Evolutionary conservation across 164 flowering plant genomes (phyloP).

Genomic region (Cinnamomum chago): DNA sequence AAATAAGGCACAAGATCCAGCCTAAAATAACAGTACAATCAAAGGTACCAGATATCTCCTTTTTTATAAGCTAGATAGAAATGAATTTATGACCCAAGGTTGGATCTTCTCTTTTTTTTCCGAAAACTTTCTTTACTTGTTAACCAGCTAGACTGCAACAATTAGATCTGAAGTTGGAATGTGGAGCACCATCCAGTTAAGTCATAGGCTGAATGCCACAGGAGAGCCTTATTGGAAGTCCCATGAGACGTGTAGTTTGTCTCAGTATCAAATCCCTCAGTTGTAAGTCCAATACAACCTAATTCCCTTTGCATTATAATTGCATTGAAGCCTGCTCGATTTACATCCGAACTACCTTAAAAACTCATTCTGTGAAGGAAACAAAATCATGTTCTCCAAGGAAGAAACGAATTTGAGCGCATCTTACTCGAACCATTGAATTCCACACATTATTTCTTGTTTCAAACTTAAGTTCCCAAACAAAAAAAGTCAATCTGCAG

Average conservation of each 20-base stretch:
- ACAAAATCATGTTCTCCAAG: not conserved
- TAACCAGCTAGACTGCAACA: too few species aligned
- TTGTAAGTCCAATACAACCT: not conserved
- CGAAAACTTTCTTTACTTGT: too few species aligned
- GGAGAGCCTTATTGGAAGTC: too few species aligned
- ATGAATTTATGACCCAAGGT: not conserved
- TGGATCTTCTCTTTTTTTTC: too few species aligned
- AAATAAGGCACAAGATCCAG: not conserved
- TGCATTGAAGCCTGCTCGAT: not conserved
- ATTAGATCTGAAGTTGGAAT: not conserved
- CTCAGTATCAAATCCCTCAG: not conserved
- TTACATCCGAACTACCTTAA: not conserved
- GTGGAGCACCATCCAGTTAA: not conserved
- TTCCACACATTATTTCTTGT: not conserved
- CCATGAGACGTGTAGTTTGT: too few species aligned
- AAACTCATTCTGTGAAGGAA: not conserved
- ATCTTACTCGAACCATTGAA: not conserved
- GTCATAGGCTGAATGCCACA: too few species aligned
- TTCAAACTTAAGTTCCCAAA: too few species aligned
- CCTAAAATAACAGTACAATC: not conserved
- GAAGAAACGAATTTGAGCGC: not conserved
- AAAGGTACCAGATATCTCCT: not conserved
- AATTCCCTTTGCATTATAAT: not conserved
- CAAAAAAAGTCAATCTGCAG: too few species aligned
- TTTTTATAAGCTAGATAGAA: not conserved